A percentile compares a stretch with the other conserved stretches of the same genome.
phyloP scores from a whole-genome alignment of 495 filamentous ascomycete species.

The Clavariopsis aquatica region DNA sequence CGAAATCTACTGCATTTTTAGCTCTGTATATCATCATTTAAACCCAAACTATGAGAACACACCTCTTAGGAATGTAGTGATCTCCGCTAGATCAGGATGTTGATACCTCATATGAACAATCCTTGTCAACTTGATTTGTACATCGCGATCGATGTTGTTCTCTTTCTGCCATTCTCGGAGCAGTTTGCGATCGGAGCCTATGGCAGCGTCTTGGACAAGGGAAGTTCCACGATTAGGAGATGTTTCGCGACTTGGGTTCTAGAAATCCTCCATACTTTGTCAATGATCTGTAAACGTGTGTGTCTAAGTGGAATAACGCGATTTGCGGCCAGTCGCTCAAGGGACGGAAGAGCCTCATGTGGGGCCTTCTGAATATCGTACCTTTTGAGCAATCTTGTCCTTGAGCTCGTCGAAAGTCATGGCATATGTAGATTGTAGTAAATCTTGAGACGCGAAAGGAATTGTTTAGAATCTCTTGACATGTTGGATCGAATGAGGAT shows the following conservation, averaged over 20 bases:
- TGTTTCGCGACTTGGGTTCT: constrained; percentile 35
- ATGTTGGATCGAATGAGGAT: constrained; percentile 11
- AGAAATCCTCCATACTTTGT: not conserved
- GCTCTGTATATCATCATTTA: no score
- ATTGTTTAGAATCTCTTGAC: not conserved
- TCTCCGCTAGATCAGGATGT: constrained; percentile 50
- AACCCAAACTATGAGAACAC: not conserved
- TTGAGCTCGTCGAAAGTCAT: constrained; percentile 36
- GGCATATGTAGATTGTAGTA: not conserved
- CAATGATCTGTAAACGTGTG: not conserved
- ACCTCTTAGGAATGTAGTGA: constrained; percentile 49
- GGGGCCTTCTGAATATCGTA: constrained; percentile 16
- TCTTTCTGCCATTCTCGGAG: constrained; percentile 45
- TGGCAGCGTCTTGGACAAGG: constrained; percentile 45
- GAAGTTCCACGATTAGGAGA: constrained; percentile 48
- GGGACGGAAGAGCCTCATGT: constrained; percentile 4
- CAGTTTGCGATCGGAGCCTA: constrained; percentile 43
- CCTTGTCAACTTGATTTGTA: constrained; percentile 49
- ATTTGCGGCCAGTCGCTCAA: not conserved
- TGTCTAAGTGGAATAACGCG: not conserved
- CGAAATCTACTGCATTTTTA: constrained; percentile 47
- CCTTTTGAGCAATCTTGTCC: constrained; percentile 29
- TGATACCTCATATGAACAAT: constrained; percentile 56
- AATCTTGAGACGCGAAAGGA: not conserved
- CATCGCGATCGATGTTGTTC: constrained; percentile 43